Base-by-base conservation (phyloP, 2,329 filamentous ascomycete species). In the Podosphaera aphanis region DNA sequence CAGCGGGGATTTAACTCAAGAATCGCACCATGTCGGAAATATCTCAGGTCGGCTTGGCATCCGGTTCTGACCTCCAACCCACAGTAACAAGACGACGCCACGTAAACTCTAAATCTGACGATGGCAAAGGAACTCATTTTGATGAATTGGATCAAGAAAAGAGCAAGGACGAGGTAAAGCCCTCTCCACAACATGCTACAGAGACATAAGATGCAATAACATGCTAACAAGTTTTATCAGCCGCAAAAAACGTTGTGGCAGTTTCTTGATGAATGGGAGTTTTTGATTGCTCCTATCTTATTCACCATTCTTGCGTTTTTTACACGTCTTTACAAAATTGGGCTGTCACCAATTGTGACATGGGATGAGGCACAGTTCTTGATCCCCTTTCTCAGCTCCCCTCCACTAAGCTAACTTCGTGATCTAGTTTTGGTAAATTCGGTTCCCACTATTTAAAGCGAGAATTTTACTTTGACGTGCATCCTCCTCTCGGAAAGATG, bases 371-470 rank as follows among this genome's bases (percentile, higher is more conserved):
- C 77, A 54, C 77, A 82, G 74, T 79, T 74, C 61, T 73, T 56
- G 50, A 36, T 40, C 36, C 31, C 38, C 44, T 46, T 33, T 50
- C 31, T 52, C 64, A 53, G 66, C 66, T 43, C 39, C 4, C 38
- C 10, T n/a, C 36, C 10, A 11, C 21, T 15, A 3, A 44, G 47
- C 51, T 50, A 46, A 51, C 23, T 41, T 48, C 44, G 54, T 46
- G 23, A 20, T 43, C 48, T 57, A 84, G 79, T 63, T 92, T 92
- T 63, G 83, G 83, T 61, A 98, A 98, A 68, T 98, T 98, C 63
- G 90, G 90, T 52, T 95, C 88, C 56, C 88, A 98, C 66, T 98
- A 98, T 64, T 78, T 98, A 60, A 94, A 98, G 64, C 83, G 88
- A 63, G 90, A 98, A 64, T 94, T 95, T 70, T 98, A 98, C 72